Percentiles rank a stretch among this genome's conserved stretches.
Evolutionary conservation across 495 filamentous ascomycete species (phyloP).

Genomic region (Aspergillus avenaceus): DNA sequence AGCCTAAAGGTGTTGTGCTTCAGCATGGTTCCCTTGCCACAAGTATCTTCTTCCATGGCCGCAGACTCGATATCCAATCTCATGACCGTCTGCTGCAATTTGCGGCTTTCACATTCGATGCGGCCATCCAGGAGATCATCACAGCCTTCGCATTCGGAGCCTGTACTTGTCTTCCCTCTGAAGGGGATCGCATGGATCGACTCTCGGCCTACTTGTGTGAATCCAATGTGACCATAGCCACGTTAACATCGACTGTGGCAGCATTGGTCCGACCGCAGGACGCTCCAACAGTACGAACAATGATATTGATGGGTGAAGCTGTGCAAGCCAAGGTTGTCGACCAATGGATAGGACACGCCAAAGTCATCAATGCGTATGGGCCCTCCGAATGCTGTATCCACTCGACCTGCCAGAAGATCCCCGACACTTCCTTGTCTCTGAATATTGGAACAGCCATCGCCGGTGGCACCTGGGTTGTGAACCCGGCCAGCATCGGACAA

Average conservation of each 20-base stretch:
- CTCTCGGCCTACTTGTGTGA: conserved; percentile 13
- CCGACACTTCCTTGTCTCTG: no score
- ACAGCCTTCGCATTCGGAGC: conserved; percentile 30
- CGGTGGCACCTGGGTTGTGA: no score
- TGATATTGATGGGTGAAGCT: conserved; percentile 37
- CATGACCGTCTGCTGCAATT: conserved; percentile 32
- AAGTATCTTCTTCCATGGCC: neutral
- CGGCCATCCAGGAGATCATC: conserved; percentile 32
- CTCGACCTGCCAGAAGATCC: no score
- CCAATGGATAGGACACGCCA: conserved; percentile 43
- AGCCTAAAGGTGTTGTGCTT: conserved; percentile 40
- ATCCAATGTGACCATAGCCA: conserved; percentile 19
- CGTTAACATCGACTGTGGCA: conserved; percentile 33
- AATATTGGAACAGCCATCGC: neutral
- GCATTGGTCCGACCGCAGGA: conserved; percentile 22
- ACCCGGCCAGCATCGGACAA: no score
- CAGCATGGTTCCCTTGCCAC: conserved; percentile 31
- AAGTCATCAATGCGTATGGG: conserved; percentile 17
- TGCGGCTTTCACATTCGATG: conserved; percentile 36
- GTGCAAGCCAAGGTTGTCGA: conserved; percentile 32
- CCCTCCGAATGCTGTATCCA: no score
- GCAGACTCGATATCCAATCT: neutral
- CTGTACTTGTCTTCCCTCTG: conserved; percentile 29
- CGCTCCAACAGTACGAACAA: conserved; percentile 25
- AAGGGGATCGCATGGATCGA: conserved; percentile 11